Conservation (phyloP, 352 stramenopile genomes). For the Pythium monospermum region DNA sequence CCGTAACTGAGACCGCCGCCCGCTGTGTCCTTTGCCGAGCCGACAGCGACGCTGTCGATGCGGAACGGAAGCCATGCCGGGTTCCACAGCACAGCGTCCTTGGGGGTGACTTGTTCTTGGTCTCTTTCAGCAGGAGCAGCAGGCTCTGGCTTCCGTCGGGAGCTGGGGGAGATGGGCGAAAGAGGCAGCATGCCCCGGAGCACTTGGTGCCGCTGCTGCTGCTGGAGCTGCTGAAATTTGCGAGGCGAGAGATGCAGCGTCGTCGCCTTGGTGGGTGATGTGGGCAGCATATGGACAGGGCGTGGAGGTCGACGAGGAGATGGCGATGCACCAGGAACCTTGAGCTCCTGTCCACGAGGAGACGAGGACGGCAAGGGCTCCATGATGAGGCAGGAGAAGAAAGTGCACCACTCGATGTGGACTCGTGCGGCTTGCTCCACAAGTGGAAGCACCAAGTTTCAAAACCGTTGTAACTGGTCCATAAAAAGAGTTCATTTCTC, state of each 20-base stretch:
- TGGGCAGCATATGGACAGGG: no score
- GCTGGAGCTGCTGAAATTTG: conserved; percentile 39
- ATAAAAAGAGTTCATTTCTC: not conserved
- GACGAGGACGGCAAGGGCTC: not conserved
- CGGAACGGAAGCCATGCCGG: conserved; percentile 26
- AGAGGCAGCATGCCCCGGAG: conserved; percentile 27
- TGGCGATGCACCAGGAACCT: no score
- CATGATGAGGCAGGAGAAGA: no score
- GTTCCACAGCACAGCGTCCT: conserved; percentile 27
- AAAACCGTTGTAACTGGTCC: no score
- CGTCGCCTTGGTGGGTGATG: conserved; percentile 12
- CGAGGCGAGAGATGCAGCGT: conserved; percentile 36
- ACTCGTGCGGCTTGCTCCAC: no score
- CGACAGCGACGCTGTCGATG: not conserved
- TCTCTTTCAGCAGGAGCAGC: not conserved
- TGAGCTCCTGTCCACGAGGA: no score
- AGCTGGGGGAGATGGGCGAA: conserved; percentile 23
- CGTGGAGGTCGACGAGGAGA: no score
- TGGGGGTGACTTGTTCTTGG: not conserved
- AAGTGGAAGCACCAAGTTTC: no score
- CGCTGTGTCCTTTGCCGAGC: not conserved
- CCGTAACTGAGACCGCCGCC: conserved; percentile 15
- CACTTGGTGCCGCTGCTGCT: conserved; percentile 27
- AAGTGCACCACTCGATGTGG: no score
- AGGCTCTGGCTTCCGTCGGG: not conserved